Base-by-base conservation (phyloP, 331 rosid genomes). In the Acacia pycnantha region DNA sequence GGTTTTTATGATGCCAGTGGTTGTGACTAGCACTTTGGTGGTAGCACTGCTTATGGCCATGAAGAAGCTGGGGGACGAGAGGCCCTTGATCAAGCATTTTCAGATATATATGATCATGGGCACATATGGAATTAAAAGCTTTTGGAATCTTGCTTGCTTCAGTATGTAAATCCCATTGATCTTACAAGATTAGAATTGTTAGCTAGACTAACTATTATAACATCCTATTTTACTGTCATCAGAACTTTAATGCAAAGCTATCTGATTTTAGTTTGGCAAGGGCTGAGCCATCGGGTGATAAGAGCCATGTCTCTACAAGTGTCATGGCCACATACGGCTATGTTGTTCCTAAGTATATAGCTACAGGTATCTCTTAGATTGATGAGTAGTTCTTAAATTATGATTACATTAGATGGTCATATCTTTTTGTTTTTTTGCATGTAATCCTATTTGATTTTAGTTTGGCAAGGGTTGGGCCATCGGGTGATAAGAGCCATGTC, bases 201-300 rank as follows among this genome's bases (percentile, higher is more conserved):
- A 83, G 67, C 59, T 62, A 76, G 68, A 66, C 82, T 10, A 62
- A 46, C 84, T 82, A 50, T 66, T 72, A 67, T 29, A 46, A 87
- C 77, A 31, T 75, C 11, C 44, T 41, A 40, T 68, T 82, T 58
- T 48, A 64, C 74, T 77, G 37, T 62, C 71, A 67, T 77, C 95
- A 96, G 99, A 79, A 82, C 69, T 92, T 85, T 66, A 88, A 85
- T 80, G 98, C 97, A 47, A 92, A 93, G 71, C 97, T 93, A 61
- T 96, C 98, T 10, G 98, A 96, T 86, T 96, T 96, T 75, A 97
- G 97, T 61, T 88, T 96, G 89, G 99, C 98, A 53, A 96, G 90
- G 88, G 98, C 91, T 61, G 98, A 97, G 59, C 99, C 99, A 31
- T 31, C 4, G 4, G 35, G 35, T 31, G 35, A 31, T 31, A 1